Conservation (phyloP, 1,284 basidiomycete species). For the Melanopsichium pennsylvanicum region DNA sequence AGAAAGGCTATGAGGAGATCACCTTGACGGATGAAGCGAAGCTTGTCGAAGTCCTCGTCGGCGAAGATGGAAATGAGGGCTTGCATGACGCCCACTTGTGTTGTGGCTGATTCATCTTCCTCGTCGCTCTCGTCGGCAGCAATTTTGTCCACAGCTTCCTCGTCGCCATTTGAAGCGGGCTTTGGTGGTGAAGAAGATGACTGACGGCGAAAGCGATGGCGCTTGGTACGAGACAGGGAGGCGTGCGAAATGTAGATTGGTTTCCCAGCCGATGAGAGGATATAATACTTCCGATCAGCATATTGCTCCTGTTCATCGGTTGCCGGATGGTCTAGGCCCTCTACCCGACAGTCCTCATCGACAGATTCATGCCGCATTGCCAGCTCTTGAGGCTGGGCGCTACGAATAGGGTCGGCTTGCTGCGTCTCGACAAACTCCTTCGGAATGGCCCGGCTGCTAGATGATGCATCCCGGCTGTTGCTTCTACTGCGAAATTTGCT, state of each 20-base stretch:
- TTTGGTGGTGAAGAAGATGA: too few relatives aligned
- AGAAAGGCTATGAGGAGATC: slow-evolving; percentile 81
- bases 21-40: slow-evolving; percentile 46
- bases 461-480: slow-evolving; percentile 15
- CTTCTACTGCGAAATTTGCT: slow-evolving; percentile 18
- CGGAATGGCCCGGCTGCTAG: neutral
- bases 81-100: slow-evolving; percentile 89
- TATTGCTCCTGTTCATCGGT: slow-evolving; percentile 10
- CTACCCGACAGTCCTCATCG: neutral
- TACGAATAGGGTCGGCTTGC: neutral
- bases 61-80: slow-evolving; percentile 79
- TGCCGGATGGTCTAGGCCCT: neutral
- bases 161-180: too few relatives aligned
- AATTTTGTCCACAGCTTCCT: neutral
- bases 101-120: slow-evolving; percentile 73
- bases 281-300: slow-evolving; percentile 49
- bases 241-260: slow-evolving; percentile 54
- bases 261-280: slow-evolving; percentile 56
- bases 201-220: slow-evolving; percentile 6
- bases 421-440: slow-evolving; percentile 9
- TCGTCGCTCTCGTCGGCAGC: slow-evolving; percentile 51
- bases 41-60: slow-evolving; percentile 56
- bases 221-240: slow-evolving; percentile 18
- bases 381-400: neutral
- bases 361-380: neutral